Evolutionary conservation across 2,329 filamentous ascomycete genomes (phyloP).

Genomic region (Beauveria sp.): DNA sequence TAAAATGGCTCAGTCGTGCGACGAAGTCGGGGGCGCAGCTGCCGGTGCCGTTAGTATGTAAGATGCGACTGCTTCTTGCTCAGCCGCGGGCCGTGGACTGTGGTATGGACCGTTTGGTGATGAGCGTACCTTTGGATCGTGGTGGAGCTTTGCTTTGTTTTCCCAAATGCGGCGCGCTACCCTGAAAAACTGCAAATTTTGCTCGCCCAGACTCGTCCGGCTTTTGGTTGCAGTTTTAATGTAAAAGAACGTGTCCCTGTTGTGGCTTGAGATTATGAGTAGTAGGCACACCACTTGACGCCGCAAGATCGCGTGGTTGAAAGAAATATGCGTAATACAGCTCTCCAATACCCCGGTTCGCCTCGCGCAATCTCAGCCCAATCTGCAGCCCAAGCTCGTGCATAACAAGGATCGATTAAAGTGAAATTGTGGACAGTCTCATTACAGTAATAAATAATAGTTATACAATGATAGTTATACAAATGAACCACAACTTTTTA

Average conservation of each 20-base stretch:
- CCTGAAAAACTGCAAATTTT: neutral
- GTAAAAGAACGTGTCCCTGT: too few species aligned
- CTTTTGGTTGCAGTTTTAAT: too few species aligned
- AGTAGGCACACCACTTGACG: too few species aligned
- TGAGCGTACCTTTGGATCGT: neutral
- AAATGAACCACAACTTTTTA: slow-evolving; percentile 8
- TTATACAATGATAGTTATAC: slow-evolving; percentile 4
- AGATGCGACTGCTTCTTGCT: neutral
- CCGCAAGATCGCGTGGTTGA: too few species aligned
- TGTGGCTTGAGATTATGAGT: too few species aligned
- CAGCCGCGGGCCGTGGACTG: neutral
- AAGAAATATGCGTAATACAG: too few species aligned
- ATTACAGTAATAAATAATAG: slow-evolving; percentile 4
- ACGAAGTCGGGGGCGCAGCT: neutral
- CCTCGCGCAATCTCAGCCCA: neutral
- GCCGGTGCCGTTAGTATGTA: neutral
- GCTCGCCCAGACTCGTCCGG: neutral
- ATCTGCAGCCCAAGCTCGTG: neutral
- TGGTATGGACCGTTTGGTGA: neutral
- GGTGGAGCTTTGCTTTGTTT: slow-evolving; percentile 4
- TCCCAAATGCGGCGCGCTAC: neutral
- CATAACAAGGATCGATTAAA: neutral
- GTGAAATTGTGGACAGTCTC: neutral
- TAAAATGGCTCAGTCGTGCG: neutral
- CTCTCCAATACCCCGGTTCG: too few species aligned